Percentiles rank a stretch among this genome's conserved stretches.
Evolutionary conservation across 352 stramenopile species (phyloP).

Genomic region (Globisporangium solare): DNA sequence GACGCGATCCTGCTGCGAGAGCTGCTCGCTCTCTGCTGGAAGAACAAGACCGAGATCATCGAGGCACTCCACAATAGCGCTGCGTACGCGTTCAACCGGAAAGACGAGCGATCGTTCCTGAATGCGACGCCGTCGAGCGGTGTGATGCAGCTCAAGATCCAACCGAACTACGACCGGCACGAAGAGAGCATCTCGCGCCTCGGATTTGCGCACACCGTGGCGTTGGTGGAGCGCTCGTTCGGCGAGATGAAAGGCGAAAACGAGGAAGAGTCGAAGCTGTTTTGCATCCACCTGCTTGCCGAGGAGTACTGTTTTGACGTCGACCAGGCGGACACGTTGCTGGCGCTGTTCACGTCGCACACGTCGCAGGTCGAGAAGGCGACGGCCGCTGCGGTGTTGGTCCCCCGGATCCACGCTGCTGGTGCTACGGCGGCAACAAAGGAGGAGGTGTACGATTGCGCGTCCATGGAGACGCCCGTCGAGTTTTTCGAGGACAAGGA

Average conservation of each 20-base stretch:
- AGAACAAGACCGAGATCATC: constrained; percentile 53
- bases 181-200: constrained; percentile 40
- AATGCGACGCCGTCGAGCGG: constrained; percentile 32
- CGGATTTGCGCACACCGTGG: constrained; percentile 36
- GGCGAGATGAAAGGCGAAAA: constrained; percentile 29
- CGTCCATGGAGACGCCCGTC: constrained; percentile 42
- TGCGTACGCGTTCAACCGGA: constrained; percentile 43
- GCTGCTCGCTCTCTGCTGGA: constrained; percentile 45
- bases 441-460: constrained; percentile 53
- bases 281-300: constrained; percentile 55
- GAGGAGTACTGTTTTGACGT: constrained; percentile 61
- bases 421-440: constrained; percentile 5
- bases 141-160: constrained; percentile 47
- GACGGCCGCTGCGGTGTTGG: constrained; percentile 48
- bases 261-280: constrained; percentile 52
- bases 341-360: constrained; percentile 55
- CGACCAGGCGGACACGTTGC: constrained; percentile 46
- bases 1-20: constrained; percentile 54
- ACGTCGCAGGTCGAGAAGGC: constrained; percentile 72
- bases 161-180: constrained; percentile 55
- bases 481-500: constrained; percentile 83
- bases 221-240: constrained; percentile 43
- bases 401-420: constrained; percentile 52
- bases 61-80: constrained; percentile 42
- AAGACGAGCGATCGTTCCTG: constrained; percentile 53